phyloP scores from a whole-genome alignment of 345 rosid species.

The Lagerstroemia speciosa region DNA sequence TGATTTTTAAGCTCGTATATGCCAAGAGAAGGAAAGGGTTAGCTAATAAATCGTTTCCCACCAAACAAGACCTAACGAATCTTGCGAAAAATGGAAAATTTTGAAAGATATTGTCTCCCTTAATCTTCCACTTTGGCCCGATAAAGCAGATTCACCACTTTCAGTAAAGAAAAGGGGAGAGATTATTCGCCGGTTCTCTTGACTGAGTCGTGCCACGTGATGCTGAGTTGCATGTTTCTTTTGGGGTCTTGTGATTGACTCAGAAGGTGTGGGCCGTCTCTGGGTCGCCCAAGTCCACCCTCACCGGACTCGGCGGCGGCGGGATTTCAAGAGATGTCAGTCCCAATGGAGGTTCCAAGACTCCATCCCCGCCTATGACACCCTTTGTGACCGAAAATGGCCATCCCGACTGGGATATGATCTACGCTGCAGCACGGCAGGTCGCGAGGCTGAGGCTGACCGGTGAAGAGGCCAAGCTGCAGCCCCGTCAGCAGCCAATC shows the following conservation, averaged over 20 bases:
- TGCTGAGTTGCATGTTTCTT: not conserved
- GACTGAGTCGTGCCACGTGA: not conserved
- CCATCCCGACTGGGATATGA: constrained; percentile 38
- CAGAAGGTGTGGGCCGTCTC: constrained; percentile 26
- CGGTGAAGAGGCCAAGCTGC: constrained; percentile 12
- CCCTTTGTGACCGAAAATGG: constrained; percentile 27
- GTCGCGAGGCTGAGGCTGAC: constrained; percentile 49
- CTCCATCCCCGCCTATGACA: constrained; percentile 39
- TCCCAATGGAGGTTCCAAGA: constrained; percentile 43
- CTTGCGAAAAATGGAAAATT: not conserved
- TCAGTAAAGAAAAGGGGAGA: not conserved
- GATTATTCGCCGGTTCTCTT: not conserved
- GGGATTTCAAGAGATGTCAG: constrained; percentile 30
- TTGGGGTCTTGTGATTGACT: not conserved
- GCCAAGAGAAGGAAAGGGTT: no score
- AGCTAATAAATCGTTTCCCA: not conserved
- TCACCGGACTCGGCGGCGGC: constrained; percentile 33
- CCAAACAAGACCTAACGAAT: not conserved
- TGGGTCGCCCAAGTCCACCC: constrained; percentile 68
- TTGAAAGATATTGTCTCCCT: not conserved
- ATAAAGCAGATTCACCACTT: not conserved
- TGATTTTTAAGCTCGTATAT: no score
- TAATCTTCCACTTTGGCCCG: not conserved
- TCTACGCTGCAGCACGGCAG: constrained; percentile 64
- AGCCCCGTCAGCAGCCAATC: not conserved